Evolutionary conservation across 2,329 filamentous ascomycete genomes (phyloP), one percentile per base, ranked within the genome.

Genomic region (Neonectria hederae): DNA sequence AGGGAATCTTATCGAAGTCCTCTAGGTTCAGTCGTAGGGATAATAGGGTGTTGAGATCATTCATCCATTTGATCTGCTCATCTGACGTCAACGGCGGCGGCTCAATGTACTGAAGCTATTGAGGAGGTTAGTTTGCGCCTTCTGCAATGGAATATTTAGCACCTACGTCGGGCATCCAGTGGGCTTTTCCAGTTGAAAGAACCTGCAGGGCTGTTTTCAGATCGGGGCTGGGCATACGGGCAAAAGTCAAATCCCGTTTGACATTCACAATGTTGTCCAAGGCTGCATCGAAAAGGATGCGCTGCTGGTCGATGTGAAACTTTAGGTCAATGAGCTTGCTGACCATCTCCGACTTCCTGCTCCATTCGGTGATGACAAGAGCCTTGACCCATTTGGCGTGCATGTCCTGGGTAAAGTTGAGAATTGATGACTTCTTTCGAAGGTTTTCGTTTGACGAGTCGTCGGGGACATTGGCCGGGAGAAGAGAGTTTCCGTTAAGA

Each of bases 331-430:
- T 97, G 65, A 98, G 85, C 78, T 91, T 93, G 81, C 91, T 92
- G 71, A 98, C 92, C 71, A 92, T 89, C 42, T 89, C 85, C 35
- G 91, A 89, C 76, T 92, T 90, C 74, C 92, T 87, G 76, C 92
- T 92, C 96, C 96, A 99, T 79, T 96, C 91, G 2, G 92, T 89
- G 51, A 99, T 90, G 22, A 99, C 93, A 21, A 97, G 84, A 8
- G 94, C 87, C 81, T 99, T 98, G 77, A 97, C 93, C 84, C 97
- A 98, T 81, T 93, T 93, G 30, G 90, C 89, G 74, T 97, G 90
- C 74, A 91, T 88, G 22, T 89, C 87, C 76, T 95, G 90, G 9
- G 92, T 89, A 80, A 96, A 97, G 46, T 92, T 88, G 63, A 97
- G 79, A 57, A 97, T 78, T 38, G 84, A 80, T 28, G 87, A 80